Evolutionary conservation across 208 protist genomes (phyloP), one percentile per base, ranked within the genome.

Genomic region (Leishmania major): DNA sequence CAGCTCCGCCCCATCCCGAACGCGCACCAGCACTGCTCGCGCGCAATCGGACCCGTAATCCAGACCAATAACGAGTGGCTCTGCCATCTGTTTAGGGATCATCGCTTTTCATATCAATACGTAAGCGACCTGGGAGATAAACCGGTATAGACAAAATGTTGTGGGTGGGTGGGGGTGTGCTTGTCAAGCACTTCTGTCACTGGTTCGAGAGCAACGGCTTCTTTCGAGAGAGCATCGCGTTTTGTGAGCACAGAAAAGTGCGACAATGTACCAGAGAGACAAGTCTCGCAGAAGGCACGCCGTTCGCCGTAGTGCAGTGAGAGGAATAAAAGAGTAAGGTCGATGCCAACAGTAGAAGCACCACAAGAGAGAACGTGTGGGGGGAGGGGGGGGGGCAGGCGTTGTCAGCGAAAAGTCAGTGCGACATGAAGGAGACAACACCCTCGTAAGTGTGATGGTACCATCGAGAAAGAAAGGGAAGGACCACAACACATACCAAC

Each of bases 41-140:
- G 87, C 88, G 2, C 85, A 90, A 75, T 94, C 90, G 37, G 86
- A 82, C 15, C 90, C 90, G 72, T 89, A 94, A 75, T 94, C 90
- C 25, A 92, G 81, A 1, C 90, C 90, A 35, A 94, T 80, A 13
- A 91, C 86, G 43, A 91, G 83, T 45, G 79, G 74, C 10, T 91
- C 64, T 73, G 53, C 25, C 80, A 87, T 81, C 51, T 25, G 53
- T 17, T 4, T 37, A 25, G 55, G n/a, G 3, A 31, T 3, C 13
- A 17, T 60, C 19, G 10, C 15, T 28, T 19, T 10, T 1, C 43
- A 13, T 19, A 28, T 53, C 13, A 40, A 2, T 7, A 3, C 55
- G 25, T n/a, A 60, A 6, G 22, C 22, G 45, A 7, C 22, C 10
- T 45, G 47, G 1, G 31, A 75, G 71, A 28, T 10, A 19, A 59